A percentile compares a stretch with the other conserved stretches of the same genome.
Conservation (phyloP, 2,329 filamentous ascomycete species). For the Cladosporium sp. region DNA sequence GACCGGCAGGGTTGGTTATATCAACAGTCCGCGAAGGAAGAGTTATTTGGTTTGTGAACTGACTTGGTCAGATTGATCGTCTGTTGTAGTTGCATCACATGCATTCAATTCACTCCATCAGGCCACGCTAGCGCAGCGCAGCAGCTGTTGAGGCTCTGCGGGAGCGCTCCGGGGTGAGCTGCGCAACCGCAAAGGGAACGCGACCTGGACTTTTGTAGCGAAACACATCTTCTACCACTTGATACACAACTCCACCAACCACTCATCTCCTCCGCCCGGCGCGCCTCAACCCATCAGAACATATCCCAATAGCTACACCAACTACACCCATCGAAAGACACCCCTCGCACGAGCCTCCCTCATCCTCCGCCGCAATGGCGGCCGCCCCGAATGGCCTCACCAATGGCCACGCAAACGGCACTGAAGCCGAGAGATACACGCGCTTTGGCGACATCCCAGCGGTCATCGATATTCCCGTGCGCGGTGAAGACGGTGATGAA, state of each 20-base stretch:
- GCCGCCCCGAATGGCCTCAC: slow-evolving; percentile 23
- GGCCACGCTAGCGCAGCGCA: not conserved
- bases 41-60: no score
- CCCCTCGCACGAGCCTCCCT: slow-evolving; percentile 7
- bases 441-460: slow-evolving; percentile 60
- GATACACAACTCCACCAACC: not conserved
- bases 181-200: not conserved
- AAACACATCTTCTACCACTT: not conserved
- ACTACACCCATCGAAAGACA: not conserved
- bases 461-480: slow-evolving; percentile 60
- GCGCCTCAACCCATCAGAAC: not conserved
- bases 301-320: no score
- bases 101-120: not conserved
- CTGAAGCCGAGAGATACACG: slow-evolving; percentile 27
- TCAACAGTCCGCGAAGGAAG: no score
- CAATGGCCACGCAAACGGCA: slow-evolving; percentile 37
- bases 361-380: slow-evolving; percentile 41
- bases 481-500: slow-evolving; percentile 56
- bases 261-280: not conserved
- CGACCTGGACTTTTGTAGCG: no score
- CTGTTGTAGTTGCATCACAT: no score
- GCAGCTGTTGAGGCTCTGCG: not conserved
- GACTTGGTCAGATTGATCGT: no score
- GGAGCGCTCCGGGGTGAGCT: not conserved
- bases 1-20: no score